A percentile compares a stretch with the other conserved stretches of the same genome.
Evolutionary conservation across 768 basidiomycete genomes (phyloP).

Genomic region (Leccinum boreale): DNA sequence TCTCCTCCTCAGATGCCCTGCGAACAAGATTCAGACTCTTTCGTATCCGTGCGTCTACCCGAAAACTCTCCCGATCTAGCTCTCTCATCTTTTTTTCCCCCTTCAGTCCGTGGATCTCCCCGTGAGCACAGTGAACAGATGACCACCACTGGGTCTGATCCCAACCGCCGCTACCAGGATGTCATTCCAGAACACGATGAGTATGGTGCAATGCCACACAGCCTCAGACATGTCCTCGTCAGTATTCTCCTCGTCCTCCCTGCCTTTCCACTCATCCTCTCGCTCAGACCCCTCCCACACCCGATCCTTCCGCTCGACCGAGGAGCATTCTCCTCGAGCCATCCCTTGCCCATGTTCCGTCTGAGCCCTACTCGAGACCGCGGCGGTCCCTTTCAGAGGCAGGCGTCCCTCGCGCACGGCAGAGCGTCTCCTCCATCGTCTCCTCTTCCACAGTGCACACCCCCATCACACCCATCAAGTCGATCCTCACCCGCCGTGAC

Average conservation of each 20-base stretch:
- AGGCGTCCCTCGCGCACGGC: constrained; percentile 26
- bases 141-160: constrained; percentile 21
- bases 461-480: constrained; percentile 37
- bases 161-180: constrained; percentile 22
- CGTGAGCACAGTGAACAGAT: constrained; percentile 24
- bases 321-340: constrained; percentile 31
- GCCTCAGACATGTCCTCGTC: constrained; percentile 29
- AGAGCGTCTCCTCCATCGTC: constrained; percentile 39
- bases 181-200: constrained; percentile 28
- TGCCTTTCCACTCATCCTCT: constrained; percentile 7
- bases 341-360: constrained; percentile 1
- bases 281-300: constrained; percentile 22
- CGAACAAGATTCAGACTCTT: constrained; percentile 21
- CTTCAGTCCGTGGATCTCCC: constrained; percentile 26
- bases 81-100: not conserved
- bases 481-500: constrained; percentile 54
- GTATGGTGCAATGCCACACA: constrained; percentile 28
- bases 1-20: constrained; percentile 5
- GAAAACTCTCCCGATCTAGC: not conserved
- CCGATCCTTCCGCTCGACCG: constrained; percentile 14
- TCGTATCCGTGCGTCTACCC: constrained; percentile 23
- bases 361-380: constrained; percentile 20
- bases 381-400: constrained; percentile 20
- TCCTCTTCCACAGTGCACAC: constrained; percentile 31
- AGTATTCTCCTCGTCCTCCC: constrained; percentile 7